These are phyloP conservation scores for Diatrype stigma DNA, from an alignment of 2,329 filamentous ascomycete genomes.

Conservation along the genomic window DNA sequence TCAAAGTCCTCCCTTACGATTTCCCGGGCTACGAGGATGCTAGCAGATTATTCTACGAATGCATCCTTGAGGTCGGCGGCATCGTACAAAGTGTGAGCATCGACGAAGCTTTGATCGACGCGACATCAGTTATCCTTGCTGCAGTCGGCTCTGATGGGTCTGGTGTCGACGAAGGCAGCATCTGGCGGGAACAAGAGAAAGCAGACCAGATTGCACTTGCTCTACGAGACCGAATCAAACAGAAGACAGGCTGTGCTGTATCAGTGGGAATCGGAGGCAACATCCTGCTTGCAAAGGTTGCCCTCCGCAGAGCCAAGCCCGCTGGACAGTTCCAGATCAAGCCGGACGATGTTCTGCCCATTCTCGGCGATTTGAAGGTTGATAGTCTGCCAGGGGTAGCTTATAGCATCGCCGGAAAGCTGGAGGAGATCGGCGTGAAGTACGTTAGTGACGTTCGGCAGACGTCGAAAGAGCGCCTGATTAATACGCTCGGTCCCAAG, in stretches of 20 bases:
- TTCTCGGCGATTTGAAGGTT: conserved; percentile 74
- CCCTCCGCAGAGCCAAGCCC: conserved; percentile 86
- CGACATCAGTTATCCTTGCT: conserved; percentile 65
- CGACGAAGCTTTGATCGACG: conserved; percentile 87
- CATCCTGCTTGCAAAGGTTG: conserved; percentile 86
- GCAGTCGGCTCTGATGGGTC: conserved; percentile 63
- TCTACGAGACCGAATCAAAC: conserved; percentile 67
- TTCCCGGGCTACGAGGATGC: conserved; percentile 93
- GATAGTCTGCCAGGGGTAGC: conserved; percentile 89
- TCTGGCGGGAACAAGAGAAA: conserved; percentile 73
- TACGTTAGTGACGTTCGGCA: conserved; percentile 79
- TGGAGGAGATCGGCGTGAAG: conserved; percentile 81
- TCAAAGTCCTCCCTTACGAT: conserved; percentile 92
- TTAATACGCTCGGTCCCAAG: conserved; percentile 76
- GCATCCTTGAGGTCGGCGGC: conserved; percentile 74
- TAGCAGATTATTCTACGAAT: conserved; percentile 81
- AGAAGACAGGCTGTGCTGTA: conserved; percentile 76
- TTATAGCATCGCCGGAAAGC: conserved; percentile 78
- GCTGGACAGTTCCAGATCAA: conserved; percentile 88
- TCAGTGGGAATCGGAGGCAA: conserved; percentile 91
- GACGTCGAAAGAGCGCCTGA: conserved; percentile 70
- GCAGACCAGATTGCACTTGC: conserved; percentile 66
- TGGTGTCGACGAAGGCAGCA: conserved; percentile 61
- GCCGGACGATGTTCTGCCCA: conserved; percentile 70
- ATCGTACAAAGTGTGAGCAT: conserved; percentile 94